Evolutionary conservation across 208 protist genomes (phyloP).

Genomic region (Sergeia podlipaevii): DNA sequence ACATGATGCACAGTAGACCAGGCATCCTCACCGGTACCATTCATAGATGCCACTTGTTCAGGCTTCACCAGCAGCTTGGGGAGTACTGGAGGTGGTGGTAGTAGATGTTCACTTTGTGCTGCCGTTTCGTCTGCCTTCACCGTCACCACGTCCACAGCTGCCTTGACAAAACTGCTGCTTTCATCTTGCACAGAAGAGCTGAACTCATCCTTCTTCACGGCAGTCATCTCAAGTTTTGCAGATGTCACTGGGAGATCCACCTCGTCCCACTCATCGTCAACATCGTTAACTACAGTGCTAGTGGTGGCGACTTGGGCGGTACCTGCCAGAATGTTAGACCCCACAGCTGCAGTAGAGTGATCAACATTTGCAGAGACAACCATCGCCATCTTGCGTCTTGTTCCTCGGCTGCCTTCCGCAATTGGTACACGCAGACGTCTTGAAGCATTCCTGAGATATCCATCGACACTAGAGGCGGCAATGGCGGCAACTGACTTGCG

Average conservation of each 20-base stretch:
- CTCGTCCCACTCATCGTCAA: slow-evolving; percentile 84
- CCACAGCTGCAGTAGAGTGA: not conserved
- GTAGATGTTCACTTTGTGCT: not conserved
- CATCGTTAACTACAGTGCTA: slow-evolving; percentile 20
- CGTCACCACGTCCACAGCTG: slow-evolving; percentile 1
- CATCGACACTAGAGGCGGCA: slow-evolving; percentile 70
- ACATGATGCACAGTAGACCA: no score
- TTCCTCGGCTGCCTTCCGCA: slow-evolving; percentile 75
- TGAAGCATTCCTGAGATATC: slow-evolving; percentile 82
- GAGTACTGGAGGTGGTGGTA: not conserved
- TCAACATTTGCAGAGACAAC: slow-evolving; percentile 52
- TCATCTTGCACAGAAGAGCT: slow-evolving; percentile 10
- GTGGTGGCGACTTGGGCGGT: not conserved
- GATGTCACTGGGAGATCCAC: slow-evolving; percentile 43
- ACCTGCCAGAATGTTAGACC: not conserved
- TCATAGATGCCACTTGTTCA: not conserved
- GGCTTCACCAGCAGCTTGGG: slow-evolving; percentile 18
- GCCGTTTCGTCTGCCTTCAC: slow-evolving; percentile 11
- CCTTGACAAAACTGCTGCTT: not conserved
- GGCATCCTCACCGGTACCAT: not conserved
- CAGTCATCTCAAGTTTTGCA: slow-evolving; percentile 4
- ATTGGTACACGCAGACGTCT: slow-evolving; percentile 64
- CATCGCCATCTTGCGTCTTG: slow-evolving; percentile 75
- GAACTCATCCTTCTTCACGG: slow-evolving; percentile 23
- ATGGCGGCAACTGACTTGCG: slow-evolving; percentile 58